These are phyloP conservation scores for Tricladium varicosporioides DNA, from an alignment of 2,329 filamentous ascomycete genomes.

Conservation along the genomic window DNA sequence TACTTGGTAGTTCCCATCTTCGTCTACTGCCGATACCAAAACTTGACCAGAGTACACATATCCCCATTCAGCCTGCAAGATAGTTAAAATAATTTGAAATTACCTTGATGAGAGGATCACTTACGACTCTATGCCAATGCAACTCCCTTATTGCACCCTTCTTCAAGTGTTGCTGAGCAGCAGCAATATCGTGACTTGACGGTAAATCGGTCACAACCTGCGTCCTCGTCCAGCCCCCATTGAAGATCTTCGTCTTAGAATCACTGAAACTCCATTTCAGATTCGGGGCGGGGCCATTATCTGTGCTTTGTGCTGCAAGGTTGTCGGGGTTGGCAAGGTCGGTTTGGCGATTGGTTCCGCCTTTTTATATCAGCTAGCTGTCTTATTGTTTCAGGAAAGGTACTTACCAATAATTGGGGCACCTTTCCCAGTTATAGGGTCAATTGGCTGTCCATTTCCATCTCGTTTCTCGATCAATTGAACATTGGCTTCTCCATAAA, in stretches of 20 bases:
- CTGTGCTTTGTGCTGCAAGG: conserved; percentile 59
- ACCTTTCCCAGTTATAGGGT: conserved; percentile 53
- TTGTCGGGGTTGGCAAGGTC: conserved; percentile 64
- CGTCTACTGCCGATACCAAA: conserved; percentile 59
- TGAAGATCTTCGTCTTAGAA: conserved; percentile 59
- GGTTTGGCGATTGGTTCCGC: conserved; percentile 60
- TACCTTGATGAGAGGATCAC: conserved; percentile 25
- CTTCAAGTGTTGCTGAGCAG: conserved; percentile 65
- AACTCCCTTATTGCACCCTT: conserved; percentile 65
- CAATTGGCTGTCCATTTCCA: conserved; percentile 53
- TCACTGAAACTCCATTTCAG: conserved; percentile 70
- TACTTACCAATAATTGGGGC: conserved; percentile 53
- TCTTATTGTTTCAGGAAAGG: not conserved
- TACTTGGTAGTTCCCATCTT: conserved; percentile 54
- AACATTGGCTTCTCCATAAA: not conserved
- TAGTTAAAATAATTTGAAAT: conserved; percentile 5
- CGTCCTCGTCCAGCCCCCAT: conserved; percentile 65
- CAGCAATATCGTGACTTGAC: conserved; percentile 62
- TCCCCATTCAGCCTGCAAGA: conserved; percentile 60
- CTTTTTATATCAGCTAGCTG: conserved; percentile 41
- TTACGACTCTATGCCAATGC: conserved; percentile 66
- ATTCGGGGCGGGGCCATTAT: conserved; percentile 63
- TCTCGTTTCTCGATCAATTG: not conserved
- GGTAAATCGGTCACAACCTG: conserved; percentile 67
- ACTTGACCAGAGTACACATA: conserved; percentile 59